A percentile compares a stretch with the other conserved stretches of the same genome.
These are phyloP conservation scores for Triticum dicoccoides DNA, from an alignment of 176 grass and related monocot genomes.

Conservation along the genomic window DNA sequence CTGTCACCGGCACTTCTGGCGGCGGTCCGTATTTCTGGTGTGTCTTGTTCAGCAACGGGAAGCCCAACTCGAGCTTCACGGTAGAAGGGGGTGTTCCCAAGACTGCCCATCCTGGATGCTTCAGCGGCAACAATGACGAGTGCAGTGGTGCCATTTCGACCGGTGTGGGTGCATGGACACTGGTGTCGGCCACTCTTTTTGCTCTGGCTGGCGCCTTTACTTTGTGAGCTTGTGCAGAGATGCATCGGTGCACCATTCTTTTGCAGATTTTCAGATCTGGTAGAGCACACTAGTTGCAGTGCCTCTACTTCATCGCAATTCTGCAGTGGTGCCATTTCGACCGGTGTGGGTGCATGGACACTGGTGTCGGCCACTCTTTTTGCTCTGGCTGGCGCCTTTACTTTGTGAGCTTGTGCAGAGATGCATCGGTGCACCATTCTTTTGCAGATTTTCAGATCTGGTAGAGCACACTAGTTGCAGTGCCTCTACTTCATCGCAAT, in stretches of 20 bases:
- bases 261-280: slow-evolving; percentile 14
- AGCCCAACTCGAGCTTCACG: slow-evolving; percentile 62
- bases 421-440: slow-evolving; percentile 17
- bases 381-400: slow-evolving; percentile 25
- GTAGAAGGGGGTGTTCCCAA: slow-evolving; percentile 73
- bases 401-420: slow-evolving; percentile 41
- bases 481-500: neutral
- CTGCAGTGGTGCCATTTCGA: slow-evolving; percentile 44
- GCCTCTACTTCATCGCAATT: neutral
- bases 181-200: slow-evolving; percentile 27
- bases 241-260: slow-evolving; percentile 30
- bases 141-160: slow-evolving; percentile 43
- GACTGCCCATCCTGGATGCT: slow-evolving; percentile 61
- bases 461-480: slow-evolving; percentile 3
- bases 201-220: slow-evolving; percentile 29
- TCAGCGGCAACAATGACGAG: slow-evolving; percentile 77
- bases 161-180: neutral
- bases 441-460: slow-evolving; percentile 24
- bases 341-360: neutral
- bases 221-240: slow-evolving; percentile 38
- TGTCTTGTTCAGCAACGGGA: slow-evolving; percentile 77
- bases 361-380: slow-evolving; percentile 30
- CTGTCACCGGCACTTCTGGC: slow-evolving; percentile 57
- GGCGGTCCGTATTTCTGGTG: slow-evolving; percentile 82
- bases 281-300: slow-evolving; percentile 3